Evolutionary conservation across 768 basidiomycete species (phyloP).

Genomic region (Chalciporus pseudorubinellus): DNA sequence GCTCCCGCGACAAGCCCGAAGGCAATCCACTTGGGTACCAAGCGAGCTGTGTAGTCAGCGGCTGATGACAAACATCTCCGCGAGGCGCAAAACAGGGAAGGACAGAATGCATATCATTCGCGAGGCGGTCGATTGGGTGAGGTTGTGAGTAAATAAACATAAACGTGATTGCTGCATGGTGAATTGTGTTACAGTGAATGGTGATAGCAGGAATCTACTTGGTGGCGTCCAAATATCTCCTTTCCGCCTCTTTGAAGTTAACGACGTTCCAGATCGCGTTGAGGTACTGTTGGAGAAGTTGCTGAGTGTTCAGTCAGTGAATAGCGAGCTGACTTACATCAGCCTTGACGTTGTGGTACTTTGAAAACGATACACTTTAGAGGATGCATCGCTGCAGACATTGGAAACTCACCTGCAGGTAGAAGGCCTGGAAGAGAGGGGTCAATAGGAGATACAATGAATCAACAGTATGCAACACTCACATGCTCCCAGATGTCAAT

Average conservation of each 20-base stretch:
- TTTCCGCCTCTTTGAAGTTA: slow-evolving; percentile 92
- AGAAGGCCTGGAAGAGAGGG: slow-evolving; percentile 55
- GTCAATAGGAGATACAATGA: background rate
- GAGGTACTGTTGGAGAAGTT: slow-evolving; percentile 68
- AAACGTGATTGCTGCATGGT: background rate
- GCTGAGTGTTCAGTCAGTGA: background rate
- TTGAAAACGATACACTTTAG: slow-evolving; percentile 27
- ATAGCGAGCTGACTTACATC: slow-evolving; percentile 58
- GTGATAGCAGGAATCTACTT: slow-evolving; percentile 19
- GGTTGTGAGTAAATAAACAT: background rate
- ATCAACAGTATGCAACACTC: slow-evolving; percentile 30
- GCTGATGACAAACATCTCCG: too few relatives aligned
- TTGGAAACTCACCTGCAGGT: slow-evolving; percentile 36
- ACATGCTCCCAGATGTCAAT: slow-evolving; percentile 98
- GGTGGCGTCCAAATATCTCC: slow-evolving; percentile 41
- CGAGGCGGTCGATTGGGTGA: background rate
- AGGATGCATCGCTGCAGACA: background rate
- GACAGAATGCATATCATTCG: too few relatives aligned
- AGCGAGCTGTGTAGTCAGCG: too few relatives aligned
- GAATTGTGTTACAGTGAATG: slow-evolving; percentile 7
- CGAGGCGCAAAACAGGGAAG: too few relatives aligned
- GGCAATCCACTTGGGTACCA: too few relatives aligned
- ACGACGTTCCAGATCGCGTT: slow-evolving; percentile 94
- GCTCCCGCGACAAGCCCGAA: too few relatives aligned
- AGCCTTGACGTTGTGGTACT: slow-evolving; percentile 91